Evolutionary conservation across 1,139 yeast genomes (phyloP).

Genomic region (Saccharomycopsis crataegensis): DNA sequence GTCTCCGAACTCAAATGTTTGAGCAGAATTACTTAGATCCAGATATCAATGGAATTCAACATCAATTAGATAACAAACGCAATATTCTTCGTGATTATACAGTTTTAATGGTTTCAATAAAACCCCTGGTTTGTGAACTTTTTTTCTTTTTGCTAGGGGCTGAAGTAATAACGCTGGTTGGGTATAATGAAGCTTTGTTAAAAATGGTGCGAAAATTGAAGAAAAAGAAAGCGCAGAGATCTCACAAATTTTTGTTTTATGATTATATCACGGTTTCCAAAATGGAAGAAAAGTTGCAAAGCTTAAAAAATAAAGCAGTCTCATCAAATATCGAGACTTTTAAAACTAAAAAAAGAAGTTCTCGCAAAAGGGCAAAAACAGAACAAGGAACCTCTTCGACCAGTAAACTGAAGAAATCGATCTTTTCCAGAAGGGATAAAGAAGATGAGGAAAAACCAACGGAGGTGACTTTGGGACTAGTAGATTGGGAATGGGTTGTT

Average conservation of each 20-base stretch:
- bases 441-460: background rate
- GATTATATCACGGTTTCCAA: conserved; percentile 8
- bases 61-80: conserved; percentile 36
- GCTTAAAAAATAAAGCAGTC: background rate
- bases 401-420: background rate
- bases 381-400: background rate
- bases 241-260: conserved; percentile 8
- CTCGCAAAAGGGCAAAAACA: conserved; percentile 8
- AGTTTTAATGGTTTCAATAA: conserved; percentile 31
- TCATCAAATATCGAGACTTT: background rate
- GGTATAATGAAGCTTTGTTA: background rate
- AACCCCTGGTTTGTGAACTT: conserved; percentile 36
- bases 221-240: background rate
- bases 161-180: background rate
- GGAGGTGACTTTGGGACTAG: conserved; percentile 25
- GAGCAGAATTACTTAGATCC: conserved; percentile 28
- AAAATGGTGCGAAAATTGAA: background rate
- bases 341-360: background rate
- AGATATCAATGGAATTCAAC: background rate
- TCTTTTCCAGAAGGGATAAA: background rate
- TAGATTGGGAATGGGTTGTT: conserved; percentile 71
- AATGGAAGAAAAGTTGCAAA: conserved; percentile 1
- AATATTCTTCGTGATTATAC: conserved; percentile 29
- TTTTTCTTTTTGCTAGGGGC: conserved; percentile 45
- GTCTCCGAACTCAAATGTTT: conserved; percentile 38